phyloP scores from a whole-genome alignment of 495 filamentous ascomycete species.

The Rhypophila decipiens region DNA sequence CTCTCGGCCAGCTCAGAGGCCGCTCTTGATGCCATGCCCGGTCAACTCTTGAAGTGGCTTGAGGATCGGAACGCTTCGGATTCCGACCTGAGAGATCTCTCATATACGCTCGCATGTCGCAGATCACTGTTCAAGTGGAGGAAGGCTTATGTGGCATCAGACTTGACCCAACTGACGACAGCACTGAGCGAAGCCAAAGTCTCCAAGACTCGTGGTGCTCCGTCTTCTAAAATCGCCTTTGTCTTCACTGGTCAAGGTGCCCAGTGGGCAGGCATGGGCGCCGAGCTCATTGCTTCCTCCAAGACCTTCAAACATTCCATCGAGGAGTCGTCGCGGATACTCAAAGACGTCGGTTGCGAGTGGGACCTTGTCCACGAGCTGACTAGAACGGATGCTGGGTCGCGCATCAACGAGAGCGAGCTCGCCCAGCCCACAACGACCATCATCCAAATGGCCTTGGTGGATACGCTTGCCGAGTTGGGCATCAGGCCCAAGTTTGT shows the following conservation, averaged over 20 bases:
- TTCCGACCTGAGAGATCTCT: no score
- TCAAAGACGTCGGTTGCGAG: not conserved
- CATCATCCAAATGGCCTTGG: constrained; percentile 39
- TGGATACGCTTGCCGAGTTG: constrained; percentile 34
- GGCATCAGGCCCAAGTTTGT: constrained; percentile 38
- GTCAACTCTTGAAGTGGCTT: no score
- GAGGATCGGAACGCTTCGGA: no score
- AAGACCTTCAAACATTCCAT: constrained; percentile 17
- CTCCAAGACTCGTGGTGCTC: no score
- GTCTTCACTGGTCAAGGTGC: constrained; percentile 24
- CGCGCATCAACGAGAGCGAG: constrained; percentile 22
- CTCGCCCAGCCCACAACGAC: constrained; percentile 44
- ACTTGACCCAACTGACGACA: no score
- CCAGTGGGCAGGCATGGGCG: constrained; percentile 15
- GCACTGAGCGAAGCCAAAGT: no score
- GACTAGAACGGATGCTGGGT: not conserved
- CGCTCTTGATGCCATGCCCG: no score
- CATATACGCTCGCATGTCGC: no score
- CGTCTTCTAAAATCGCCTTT: no score
- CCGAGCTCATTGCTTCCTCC: constrained; percentile 10
- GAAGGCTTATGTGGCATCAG: no score
- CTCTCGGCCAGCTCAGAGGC: no score
- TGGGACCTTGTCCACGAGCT: constrained; percentile 23
- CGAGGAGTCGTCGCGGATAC: constrained; percentile 9
- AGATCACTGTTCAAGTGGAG: no score